Conservation (phyloP, 2,329 filamentous ascomycete species). For the Aspergillus quadricinctus region DNA sequence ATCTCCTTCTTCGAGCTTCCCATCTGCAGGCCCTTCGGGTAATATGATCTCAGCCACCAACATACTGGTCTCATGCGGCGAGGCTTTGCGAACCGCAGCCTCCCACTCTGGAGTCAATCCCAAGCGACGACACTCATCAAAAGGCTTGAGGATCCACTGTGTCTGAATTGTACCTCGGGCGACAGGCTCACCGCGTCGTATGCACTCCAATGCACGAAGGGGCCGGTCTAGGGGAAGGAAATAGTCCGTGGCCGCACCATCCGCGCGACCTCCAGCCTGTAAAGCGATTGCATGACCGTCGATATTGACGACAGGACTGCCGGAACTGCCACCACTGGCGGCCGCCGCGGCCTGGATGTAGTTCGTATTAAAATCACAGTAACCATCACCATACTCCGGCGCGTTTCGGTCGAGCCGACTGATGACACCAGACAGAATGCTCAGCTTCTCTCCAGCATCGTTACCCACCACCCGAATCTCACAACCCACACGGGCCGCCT, state of each 20-base stretch:
- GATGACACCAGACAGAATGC: slow-evolving; percentile 95
- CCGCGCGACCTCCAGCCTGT: slow-evolving; percentile 87
- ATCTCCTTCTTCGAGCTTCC: slow-evolving; percentile 89
- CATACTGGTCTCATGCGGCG: slow-evolving; percentile 94
- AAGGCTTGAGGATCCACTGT: slow-evolving; percentile 94
- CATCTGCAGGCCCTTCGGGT: slow-evolving; percentile 80
- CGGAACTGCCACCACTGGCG: slow-evolving; percentile 95
- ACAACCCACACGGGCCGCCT: slow-evolving; percentile 78
- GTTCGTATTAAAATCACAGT: slow-evolving; percentile 93
- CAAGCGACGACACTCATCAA: slow-evolving; percentile 90
- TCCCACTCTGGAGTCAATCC: slow-evolving; percentile 85
- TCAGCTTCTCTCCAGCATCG: slow-evolving; percentile 96
- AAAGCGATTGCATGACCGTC: slow-evolving; percentile 88
- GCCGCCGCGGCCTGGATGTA: slow-evolving; percentile 98
- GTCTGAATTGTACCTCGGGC: slow-evolving; percentile 96
- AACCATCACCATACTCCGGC: slow-evolving; percentile 95
- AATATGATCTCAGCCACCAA: slow-evolving; percentile 93
- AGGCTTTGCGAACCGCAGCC: slow-evolving; percentile 72
- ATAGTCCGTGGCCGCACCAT: slow-evolving; percentile 95
- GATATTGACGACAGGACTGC: slow-evolving; percentile 94
- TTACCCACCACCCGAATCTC: slow-evolving; percentile 98
- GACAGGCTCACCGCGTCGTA: slow-evolving; percentile 70
- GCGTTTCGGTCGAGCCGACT: slow-evolving; percentile 94
- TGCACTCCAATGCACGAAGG: slow-evolving; percentile 76
- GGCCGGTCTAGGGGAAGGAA: slow-evolving; percentile 92